phyloP scores from a whole-genome alignment of 2,329 filamentous ascomycete species.

The Sordariomycetes sp. region DNA sequence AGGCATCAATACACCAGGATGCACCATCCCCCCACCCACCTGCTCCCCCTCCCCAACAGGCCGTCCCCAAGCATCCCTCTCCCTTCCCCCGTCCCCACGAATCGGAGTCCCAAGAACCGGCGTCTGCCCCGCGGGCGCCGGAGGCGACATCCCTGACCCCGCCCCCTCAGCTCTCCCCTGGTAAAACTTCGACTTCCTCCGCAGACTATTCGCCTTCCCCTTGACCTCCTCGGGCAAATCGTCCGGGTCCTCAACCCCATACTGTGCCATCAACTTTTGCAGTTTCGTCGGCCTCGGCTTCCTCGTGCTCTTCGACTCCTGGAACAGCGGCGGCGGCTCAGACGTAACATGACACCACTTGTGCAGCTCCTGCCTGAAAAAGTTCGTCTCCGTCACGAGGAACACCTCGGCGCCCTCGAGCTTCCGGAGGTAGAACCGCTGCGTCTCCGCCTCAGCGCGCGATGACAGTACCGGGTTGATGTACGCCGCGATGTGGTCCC shows the following conservation, averaged over 20 bases:
- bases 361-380: conserved; percentile 89
- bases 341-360: conserved; percentile 88
- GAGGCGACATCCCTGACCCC: not conserved
- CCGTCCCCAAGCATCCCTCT: conserved; percentile 5
- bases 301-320: conserved; percentile 79
- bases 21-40: conserved; percentile 12
- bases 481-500: conserved; percentile 66
- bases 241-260: conserved; percentile 81
- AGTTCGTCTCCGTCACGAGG: conserved; percentile 88
- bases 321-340: conserved; percentile 70
- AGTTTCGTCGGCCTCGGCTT: conserved; percentile 95
- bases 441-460: conserved; percentile 73
- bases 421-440: conserved; percentile 92
- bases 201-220: conserved; percentile 61
- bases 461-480: conserved; percentile 74
- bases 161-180: conserved; percentile 20
- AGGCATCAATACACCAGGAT: conserved; percentile 28
- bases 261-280: conserved; percentile 82
- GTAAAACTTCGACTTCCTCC: conserved; percentile 52
- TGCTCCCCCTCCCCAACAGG: conserved; percentile 6
- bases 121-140: not conserved
- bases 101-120: conserved; percentile 5
- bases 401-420: conserved; percentile 94
- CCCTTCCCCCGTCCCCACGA: conserved; percentile 5
- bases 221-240: conserved; percentile 75